Evolutionary conservation across 441 rosid genomes (phyloP).

Genomic region (Raphanus hybrid): DNA sequence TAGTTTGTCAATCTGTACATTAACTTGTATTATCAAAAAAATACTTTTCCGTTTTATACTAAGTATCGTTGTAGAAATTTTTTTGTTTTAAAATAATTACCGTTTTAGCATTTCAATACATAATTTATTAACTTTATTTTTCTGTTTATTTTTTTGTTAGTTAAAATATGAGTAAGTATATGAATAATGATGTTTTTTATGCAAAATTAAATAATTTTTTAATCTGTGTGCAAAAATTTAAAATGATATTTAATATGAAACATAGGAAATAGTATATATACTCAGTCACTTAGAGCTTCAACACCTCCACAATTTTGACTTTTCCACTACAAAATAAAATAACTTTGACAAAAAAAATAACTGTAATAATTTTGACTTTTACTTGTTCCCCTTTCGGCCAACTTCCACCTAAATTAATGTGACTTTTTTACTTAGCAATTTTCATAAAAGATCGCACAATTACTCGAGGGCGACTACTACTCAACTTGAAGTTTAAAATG

Average conservation of each 20-base stretch:
- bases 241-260: too few species aligned
- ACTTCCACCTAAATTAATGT: conserved; percentile 34
- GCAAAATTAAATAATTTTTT: too few species aligned
- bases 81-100: too few species aligned
- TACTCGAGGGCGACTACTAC: conserved; percentile 33
- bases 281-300: conserved; percentile 7
- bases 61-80: too few species aligned
- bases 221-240: too few species aligned
- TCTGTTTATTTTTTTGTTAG: too few species aligned
- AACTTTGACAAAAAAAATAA: neutral
- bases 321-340: conserved; percentile 13
- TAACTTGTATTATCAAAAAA: conserved; percentile 16
- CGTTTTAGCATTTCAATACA: too few species aligned
- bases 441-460: conserved; percentile 19
- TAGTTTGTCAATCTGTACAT: conserved; percentile 7
- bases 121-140: too few species aligned
- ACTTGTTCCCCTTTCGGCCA: conserved; percentile 5
- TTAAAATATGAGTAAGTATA: too few species aligned
- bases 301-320: conserved; percentile 17
- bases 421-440: neutral
- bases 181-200: too few species aligned
- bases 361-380: conserved; percentile 23
- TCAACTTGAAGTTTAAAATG: neutral
- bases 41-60: too few species aligned
- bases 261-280: neutral